Conservation (phyloP, 257 asterid genomes). For the Forsythia suspensa region DNA sequence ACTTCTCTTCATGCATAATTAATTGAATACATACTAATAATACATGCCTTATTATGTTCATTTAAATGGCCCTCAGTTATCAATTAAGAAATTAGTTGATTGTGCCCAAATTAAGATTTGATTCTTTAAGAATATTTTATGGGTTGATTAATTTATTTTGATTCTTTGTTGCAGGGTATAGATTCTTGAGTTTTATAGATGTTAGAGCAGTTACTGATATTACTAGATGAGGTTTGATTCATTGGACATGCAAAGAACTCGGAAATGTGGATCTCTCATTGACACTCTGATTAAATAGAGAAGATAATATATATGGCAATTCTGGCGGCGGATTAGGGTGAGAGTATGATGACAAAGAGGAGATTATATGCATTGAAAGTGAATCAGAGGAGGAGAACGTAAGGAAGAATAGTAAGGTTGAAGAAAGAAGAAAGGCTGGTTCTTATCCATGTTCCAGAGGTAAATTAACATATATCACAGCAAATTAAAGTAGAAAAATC, state of each 20-base stretch:
- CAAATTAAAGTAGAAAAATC: too few relatives aligned
- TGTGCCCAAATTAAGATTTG: too few relatives aligned
- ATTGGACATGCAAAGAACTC: slow-evolving; percentile 64
- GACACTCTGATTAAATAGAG: slow-evolving; percentile 56
- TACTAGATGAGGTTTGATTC: slow-evolving; percentile 94
- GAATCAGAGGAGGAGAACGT: slow-evolving; percentile 69
- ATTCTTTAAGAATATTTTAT: not conserved
- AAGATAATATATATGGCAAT: slow-evolving; percentile 42
- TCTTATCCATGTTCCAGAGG: slow-evolving; percentile 94
- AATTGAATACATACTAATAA: too few relatives aligned
- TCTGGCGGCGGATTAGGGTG: slow-evolving; percentile 63
- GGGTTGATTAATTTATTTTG: not conserved
- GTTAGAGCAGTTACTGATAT: slow-evolving; percentile 90
- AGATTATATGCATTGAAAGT: slow-evolving; percentile 72
- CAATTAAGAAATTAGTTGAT: not conserved
- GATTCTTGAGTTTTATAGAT: slow-evolving; percentile 38
- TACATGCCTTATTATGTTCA: too few relatives aligned
- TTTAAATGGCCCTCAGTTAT: too few relatives aligned
- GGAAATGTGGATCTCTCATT: slow-evolving; percentile 72
- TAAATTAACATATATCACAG: slow-evolving; percentile 17
- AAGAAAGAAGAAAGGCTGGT: slow-evolving; percentile 83
- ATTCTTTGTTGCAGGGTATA: slow-evolving; percentile 39
- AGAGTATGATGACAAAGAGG: slow-evolving; percentile 97
- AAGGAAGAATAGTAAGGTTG: slow-evolving; percentile 48
- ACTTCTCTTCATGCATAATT: too few relatives aligned